Evolutionary conservation across 768 basidiomycete genomes (phyloP).

Genomic region (Amanita subjunquillea): DNA sequence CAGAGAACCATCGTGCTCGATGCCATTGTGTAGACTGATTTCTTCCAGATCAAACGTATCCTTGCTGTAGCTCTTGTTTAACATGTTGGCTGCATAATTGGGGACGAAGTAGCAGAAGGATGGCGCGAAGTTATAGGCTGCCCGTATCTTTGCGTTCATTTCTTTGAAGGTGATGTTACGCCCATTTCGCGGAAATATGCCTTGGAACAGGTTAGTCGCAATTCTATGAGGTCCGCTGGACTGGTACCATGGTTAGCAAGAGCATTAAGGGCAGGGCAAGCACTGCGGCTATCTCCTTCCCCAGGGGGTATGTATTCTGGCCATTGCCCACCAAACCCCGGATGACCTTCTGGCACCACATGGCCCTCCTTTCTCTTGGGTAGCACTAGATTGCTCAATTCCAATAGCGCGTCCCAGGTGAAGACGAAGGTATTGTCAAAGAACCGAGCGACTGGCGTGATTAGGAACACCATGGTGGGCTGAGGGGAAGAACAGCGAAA

Average conservation of each 20-base stretch:
- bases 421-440: conserved; percentile 23
- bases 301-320: conserved; percentile 50
- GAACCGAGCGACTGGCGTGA: conserved; percentile 20
- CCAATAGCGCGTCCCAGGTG: conserved; percentile 42
- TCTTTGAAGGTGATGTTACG: conserved; percentile 56
- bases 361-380: conserved; percentile 40
- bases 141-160: conserved; percentile 29
- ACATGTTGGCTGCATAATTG: conserved; percentile 43
- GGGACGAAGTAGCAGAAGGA: conserved; percentile 63
- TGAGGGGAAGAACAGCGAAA: not conserved
- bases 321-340: conserved; percentile 56
- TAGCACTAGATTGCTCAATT: conserved; percentile 38
- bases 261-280: conserved; percentile 70
- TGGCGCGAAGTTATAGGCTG: conserved; percentile 61
- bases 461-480: conserved; percentile 17
- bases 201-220: conserved; percentile 17
- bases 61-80: conserved; percentile 44
- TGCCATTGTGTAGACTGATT: conserved; percentile 64
- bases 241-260: conserved; percentile 72
- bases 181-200: conserved; percentile 60
- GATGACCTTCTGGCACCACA: conserved; percentile 43
- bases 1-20: conserved; percentile 62
- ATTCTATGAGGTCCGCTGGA: conserved; percentile 10
- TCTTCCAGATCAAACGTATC: conserved; percentile 60
- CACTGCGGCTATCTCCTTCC: conserved; percentile 58